These are phyloP conservation scores for Bolboschoenoplectus hybrid DNA, from an alignment of 202 grass and related monocot genomes.

Conservation along the genomic window DNA sequence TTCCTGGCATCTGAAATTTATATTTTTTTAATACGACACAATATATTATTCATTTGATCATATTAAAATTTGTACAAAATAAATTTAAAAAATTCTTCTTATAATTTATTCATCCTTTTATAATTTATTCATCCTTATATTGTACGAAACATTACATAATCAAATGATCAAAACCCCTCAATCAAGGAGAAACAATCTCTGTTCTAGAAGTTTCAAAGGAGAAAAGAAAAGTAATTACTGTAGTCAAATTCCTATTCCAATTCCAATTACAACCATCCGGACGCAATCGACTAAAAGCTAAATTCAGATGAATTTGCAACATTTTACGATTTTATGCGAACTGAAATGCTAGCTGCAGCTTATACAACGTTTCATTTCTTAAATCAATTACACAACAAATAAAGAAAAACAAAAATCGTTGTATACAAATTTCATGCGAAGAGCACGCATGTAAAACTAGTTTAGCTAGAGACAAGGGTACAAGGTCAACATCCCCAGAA, in stretches of 20 bases:
- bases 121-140: too few species aligned
- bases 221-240: not conserved
- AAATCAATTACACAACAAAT: conserved; percentile 18
- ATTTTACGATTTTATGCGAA: not conserved
- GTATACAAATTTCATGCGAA: conserved; percentile 34
- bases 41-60: too few species aligned
- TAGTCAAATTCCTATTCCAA: not conserved
- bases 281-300: not conserved
- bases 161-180: too few species aligned
- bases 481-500: not conserved
- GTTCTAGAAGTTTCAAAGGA: not conserved
- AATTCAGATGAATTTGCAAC: not conserved
- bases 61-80: too few species aligned
- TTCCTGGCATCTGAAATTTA: too few species aligned
- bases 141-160: too few species aligned
- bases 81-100: too few species aligned
- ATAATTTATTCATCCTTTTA: too few species aligned
- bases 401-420: not conserved
- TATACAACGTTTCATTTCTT: not conserved
- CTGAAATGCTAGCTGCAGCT: not conserved
- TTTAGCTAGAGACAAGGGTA: not conserved
- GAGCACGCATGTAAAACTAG: conserved; percentile 12
- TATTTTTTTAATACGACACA: too few species aligned
- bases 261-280: not conserved
- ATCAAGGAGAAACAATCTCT: too few species aligned